These are phyloP conservation scores for Peniophora sp. DNA, from an alignment of 1,284 basidiomycete genomes.

Conservation along the genomic window DNA sequence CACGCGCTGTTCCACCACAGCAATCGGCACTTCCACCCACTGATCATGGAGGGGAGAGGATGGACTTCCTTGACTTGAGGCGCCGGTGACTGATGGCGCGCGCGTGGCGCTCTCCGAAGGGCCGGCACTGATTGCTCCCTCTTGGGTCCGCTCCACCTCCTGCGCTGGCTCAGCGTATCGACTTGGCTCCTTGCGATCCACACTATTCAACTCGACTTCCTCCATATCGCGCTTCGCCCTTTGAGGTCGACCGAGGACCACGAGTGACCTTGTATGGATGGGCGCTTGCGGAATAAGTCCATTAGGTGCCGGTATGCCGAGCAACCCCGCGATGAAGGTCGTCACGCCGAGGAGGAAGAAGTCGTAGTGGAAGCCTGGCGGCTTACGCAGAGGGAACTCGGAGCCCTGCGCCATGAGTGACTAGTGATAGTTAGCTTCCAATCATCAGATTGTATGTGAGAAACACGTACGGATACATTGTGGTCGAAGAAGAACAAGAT, in stretches of 20 bases:
- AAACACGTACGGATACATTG: constrained; percentile 64
- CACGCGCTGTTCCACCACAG: constrained; percentile 84
- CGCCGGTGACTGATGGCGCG: background rate
- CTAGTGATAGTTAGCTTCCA: constrained; percentile 26
- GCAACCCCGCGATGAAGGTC: constrained; percentile 85
- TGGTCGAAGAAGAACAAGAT: constrained; percentile 76
- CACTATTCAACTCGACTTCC: constrained; percentile 5
- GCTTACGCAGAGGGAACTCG: constrained; percentile 85
- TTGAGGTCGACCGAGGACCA: constrained; percentile 55
- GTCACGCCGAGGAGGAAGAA: constrained; percentile 88
- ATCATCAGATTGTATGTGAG: background rate
- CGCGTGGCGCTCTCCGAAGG: background rate
- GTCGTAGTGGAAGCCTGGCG: constrained; percentile 89
- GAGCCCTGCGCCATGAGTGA: constrained; percentile 91
- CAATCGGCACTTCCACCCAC: constrained; percentile 55
- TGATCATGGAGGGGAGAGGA: background rate
- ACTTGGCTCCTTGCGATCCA: too few relatives aligned
- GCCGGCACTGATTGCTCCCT: background rate
- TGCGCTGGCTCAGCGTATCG: too few relatives aligned
- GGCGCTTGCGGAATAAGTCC: constrained; percentile 96
- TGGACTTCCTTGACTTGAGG: too few relatives aligned
- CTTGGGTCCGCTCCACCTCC: background rate
- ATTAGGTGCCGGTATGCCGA: constrained; percentile 91
- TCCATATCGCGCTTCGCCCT: constrained; percentile 36
- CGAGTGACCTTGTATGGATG: constrained; percentile 83